Percentiles rank a stretch among this genome's conserved stretches.
Conservation (phyloP, 1,284 basidiomycete species). For the Boletus semigastroideus region DNA sequence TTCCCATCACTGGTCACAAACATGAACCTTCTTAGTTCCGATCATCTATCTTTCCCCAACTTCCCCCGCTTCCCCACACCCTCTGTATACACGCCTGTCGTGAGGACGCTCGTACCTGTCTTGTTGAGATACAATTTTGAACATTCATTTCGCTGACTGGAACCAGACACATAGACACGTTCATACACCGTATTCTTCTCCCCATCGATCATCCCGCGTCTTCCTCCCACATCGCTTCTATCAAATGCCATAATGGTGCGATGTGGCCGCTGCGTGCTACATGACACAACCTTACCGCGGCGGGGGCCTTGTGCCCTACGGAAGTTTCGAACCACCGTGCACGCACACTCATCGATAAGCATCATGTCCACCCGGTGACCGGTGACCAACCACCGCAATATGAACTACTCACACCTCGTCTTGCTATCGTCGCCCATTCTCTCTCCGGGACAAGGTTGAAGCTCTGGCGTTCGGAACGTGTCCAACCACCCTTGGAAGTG, state of each 20-base stretch:
- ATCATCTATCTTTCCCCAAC: conserved; percentile 14
- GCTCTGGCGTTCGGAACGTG: background rate
- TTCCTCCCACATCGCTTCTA: conserved; percentile 26
- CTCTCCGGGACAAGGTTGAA: conserved; percentile 1
- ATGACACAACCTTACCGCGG: conserved; percentile 4
- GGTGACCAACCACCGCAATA: background rate
- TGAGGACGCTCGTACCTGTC: background rate
- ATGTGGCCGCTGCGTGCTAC: conserved; percentile 16
- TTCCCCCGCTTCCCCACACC: conserved; percentile 30
- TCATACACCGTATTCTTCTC: conserved; percentile 11
- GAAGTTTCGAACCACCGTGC: conserved; percentile 4
- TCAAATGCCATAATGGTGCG: conserved; percentile 24
- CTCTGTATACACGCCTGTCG: conserved; percentile 1
- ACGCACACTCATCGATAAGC: conserved; percentile 1
- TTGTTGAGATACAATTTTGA: background rate
- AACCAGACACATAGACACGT: conserved; percentile 9
- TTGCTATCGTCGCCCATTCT: background rate
- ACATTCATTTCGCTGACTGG: conserved; percentile 6
- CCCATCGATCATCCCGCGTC: conserved; percentile 14
- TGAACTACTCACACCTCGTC: conserved; percentile 3
- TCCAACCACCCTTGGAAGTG: background rate
- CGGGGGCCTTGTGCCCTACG: conserved; percentile 8
- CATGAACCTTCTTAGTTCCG: conserved; percentile 5
- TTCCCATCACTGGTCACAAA: conserved; percentile 8
- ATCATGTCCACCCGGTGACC: background rate